Conservation (phyloP, 495 filamentous ascomycete species). For the Aspergillus olivimuriae region DNA sequence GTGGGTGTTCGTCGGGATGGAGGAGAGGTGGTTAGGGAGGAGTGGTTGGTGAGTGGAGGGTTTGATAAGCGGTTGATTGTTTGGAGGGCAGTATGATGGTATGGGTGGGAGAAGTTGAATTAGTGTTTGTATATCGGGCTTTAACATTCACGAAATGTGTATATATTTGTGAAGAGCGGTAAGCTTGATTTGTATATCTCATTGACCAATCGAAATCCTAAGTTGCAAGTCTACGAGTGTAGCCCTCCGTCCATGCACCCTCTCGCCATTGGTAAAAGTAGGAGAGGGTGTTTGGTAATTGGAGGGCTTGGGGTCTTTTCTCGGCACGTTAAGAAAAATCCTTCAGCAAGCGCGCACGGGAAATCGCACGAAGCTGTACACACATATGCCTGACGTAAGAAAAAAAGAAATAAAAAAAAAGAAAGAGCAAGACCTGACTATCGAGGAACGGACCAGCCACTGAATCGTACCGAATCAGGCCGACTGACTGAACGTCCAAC, state of each 20-base stretch:
- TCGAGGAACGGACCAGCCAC: too few species aligned
- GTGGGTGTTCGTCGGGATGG: slow-evolving; percentile 29
- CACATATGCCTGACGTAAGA: slow-evolving; percentile 78
- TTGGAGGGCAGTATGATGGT: slow-evolving; percentile 47
- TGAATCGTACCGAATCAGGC: too few species aligned
- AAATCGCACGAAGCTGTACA: slow-evolving; percentile 87
- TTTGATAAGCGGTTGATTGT: slow-evolving; percentile 61
- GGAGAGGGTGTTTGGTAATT: slow-evolving; percentile 87
- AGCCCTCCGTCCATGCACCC: slow-evolving; percentile 85
- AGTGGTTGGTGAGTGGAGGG: slow-evolving; percentile 61
- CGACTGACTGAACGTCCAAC: too few species aligned
- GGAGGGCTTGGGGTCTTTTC: slow-evolving; percentile 60
- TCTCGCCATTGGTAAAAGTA: slow-evolving; percentile 51
- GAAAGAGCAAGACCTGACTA: not conserved
- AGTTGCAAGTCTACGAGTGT: slow-evolving; percentile 42
- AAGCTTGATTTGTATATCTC: too few species aligned
- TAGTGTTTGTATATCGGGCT: not conserved
- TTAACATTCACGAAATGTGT: too few species aligned
- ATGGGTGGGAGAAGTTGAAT: not conserved
- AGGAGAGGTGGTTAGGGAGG: slow-evolving; percentile 29
- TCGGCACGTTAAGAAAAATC: slow-evolving; percentile 89
- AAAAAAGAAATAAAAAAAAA: not conserved
- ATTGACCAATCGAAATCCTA: too few species aligned
- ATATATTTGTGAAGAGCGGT: too few species aligned
- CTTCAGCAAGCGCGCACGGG: slow-evolving; percentile 89